phyloP scores from a whole-genome alignment of 495 filamentous ascomycete species.

The Hypoxylon cercidicola region DNA sequence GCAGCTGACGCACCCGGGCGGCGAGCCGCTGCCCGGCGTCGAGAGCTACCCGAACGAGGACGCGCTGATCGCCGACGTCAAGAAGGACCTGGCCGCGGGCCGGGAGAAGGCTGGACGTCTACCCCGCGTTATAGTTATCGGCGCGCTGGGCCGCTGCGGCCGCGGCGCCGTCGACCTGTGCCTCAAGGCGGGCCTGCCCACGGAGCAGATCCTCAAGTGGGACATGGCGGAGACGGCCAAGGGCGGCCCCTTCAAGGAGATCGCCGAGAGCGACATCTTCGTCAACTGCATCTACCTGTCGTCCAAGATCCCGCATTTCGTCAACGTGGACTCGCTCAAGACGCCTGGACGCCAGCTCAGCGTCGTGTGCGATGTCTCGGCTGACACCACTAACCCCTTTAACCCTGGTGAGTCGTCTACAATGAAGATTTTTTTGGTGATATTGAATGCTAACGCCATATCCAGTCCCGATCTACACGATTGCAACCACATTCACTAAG shows the following conservation, averaged over 20 bases:
- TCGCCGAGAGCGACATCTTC: slow-evolving; percentile 82
- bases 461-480: slow-evolving; percentile 84
- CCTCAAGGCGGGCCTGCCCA: slow-evolving; percentile 76
- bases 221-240: slow-evolving; percentile 89
- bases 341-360: slow-evolving; percentile 75
- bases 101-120: slow-evolving; percentile 57
- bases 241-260: slow-evolving; percentile 89
- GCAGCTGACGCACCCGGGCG: slow-evolving; percentile 76
- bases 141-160: slow-evolving; percentile 85
- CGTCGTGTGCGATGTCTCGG: slow-evolving; percentile 89
- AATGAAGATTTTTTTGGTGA: slow-evolving; percentile 40
- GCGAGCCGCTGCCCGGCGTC: slow-evolving; percentile 72
- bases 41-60: slow-evolving; percentile 80
- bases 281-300: slow-evolving; percentile 91
- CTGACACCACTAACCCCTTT: slow-evolving; percentile 78
- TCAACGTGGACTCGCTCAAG: slow-evolving; percentile 75
- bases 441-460: slow-evolving; percentile 1
- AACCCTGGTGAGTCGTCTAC: slow-evolving; percentile 52
- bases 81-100: slow-evolving; percentile 69
- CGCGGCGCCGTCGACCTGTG: slow-evolving; percentile 84
- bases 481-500: slow-evolving; percentile 82
- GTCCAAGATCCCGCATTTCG: slow-evolving; percentile 74
- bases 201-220: slow-evolving; percentile 84
- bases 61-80: slow-evolving; percentile 76
- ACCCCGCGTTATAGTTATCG: slow-evolving; percentile 69